phyloP scores from a whole-genome alignment of 257 asterid genomes.

The Solanum lignicaule region DNA sequence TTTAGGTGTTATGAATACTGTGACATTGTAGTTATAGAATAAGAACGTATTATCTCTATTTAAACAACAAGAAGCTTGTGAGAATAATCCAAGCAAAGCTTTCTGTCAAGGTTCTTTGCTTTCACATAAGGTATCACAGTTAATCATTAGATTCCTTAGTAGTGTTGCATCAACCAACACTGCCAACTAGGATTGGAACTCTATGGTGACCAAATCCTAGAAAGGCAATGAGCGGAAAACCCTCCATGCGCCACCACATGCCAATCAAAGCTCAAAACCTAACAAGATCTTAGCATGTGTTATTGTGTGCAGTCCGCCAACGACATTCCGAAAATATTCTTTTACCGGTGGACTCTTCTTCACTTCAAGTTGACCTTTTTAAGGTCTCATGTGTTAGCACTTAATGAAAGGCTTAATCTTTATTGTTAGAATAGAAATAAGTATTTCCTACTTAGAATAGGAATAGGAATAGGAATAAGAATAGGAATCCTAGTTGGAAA shows the following conservation, averaged over 20 bases:
- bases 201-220: not conserved
- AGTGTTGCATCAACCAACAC: not conserved
- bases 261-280: not conserved
- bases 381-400: not conserved
- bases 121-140: not conserved
- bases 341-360: not conserved
- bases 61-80: not conserved
- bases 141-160: not conserved
- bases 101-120: not conserved
- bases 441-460: too few species aligned
- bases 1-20: not conserved
- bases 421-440: too few species aligned
- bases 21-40: not conserved
- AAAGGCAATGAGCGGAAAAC: not conserved
- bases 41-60: not conserved
- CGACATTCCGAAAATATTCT: not conserved
- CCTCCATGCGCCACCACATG: not conserved
- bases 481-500: too few species aligned
- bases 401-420: not conserved
- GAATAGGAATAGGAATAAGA: too few species aligned
- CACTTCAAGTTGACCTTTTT: not conserved
- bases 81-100: not conserved
- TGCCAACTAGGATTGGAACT: not conserved
- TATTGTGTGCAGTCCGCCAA: not conserved
- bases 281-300: not conserved